These are phyloP conservation scores for Nemophila menziesii DNA, from an alignment of 257 asterid genomes.

Conservation along the genomic window DNA sequence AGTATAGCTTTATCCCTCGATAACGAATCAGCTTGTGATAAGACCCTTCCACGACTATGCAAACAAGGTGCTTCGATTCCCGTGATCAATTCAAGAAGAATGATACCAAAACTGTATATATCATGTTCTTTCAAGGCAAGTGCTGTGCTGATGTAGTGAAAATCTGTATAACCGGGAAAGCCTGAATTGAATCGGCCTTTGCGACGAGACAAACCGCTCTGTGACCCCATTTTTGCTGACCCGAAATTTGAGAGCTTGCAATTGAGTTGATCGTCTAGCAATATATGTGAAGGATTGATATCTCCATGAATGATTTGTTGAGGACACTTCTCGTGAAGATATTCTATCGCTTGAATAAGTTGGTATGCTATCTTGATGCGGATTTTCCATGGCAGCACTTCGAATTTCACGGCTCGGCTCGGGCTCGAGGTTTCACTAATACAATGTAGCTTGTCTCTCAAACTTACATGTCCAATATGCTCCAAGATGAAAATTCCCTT, in stretches of 20 bases:
- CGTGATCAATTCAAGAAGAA: constrained; percentile 48
- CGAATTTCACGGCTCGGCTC: background rate
- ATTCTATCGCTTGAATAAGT: constrained; percentile 44
- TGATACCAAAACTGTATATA: constrained; percentile 47
- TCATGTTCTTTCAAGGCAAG: constrained; percentile 53
- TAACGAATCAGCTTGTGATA: constrained; percentile 25
- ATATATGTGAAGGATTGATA: constrained; percentile 50
- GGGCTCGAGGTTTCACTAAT: no score
- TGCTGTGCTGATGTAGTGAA: constrained; percentile 49
- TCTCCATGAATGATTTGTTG: constrained; percentile 57
- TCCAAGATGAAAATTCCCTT: constrained; percentile 39
- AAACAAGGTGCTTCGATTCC: constrained; percentile 46
- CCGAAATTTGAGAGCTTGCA: constrained; percentile 77
- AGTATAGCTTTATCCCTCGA: constrained; percentile 24
- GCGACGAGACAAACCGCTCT: constrained; percentile 11
- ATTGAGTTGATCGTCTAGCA: constrained; percentile 34
- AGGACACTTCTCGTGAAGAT: constrained; percentile 40
- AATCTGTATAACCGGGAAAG: constrained; percentile 69
- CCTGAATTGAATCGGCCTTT: constrained; percentile 22
- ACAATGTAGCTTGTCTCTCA: constrained; percentile 41
- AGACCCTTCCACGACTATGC: constrained; percentile 29
- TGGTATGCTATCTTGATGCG: constrained; percentile 53
- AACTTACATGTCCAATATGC: constrained; percentile 38
- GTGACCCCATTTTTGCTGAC: constrained; percentile 47
- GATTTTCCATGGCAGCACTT: constrained; percentile 36